Conservation (phyloP, 2,329 filamentous ascomycete genomes). For the Stagonosporopsis rhizophila region DNA sequence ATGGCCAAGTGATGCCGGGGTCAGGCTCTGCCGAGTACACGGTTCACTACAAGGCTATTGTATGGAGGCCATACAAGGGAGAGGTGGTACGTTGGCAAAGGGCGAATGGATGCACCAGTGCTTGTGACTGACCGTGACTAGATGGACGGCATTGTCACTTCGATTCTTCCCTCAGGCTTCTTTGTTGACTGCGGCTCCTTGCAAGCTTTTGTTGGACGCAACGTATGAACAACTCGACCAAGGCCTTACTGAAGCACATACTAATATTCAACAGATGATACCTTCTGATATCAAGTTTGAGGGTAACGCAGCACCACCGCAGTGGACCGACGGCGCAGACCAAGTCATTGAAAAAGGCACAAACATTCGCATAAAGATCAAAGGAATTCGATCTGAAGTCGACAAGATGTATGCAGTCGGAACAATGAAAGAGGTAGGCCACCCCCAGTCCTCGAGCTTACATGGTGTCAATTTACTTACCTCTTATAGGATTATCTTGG, state of each 20-base stretch:
- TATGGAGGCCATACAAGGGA: constrained; percentile 97
- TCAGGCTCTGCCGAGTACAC: constrained; percentile 94
- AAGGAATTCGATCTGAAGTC: constrained; percentile 91
- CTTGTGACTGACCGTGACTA: constrained; percentile 51
- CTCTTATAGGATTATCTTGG: constrained; percentile 50
- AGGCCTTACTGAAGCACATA: not conserved
- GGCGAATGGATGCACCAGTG: not conserved
- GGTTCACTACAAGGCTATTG: constrained; percentile 91
- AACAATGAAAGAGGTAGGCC: constrained; percentile 80
- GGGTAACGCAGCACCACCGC: constrained; percentile 92
- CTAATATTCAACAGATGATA: constrained; percentile 70
- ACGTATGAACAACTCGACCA: constrained; percentile 64
- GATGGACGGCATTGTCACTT: constrained; percentile 93
- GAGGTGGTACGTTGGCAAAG: constrained; percentile 76
- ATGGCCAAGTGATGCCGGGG: constrained; percentile 89
- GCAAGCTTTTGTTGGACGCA: constrained; percentile 79
- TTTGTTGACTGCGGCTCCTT: constrained; percentile 84
- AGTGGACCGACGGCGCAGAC: constrained; percentile 94
- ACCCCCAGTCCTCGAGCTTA: not conserved
- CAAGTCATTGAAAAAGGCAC: constrained; percentile 93
- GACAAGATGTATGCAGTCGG: constrained; percentile 96
- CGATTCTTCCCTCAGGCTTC: constrained; percentile 90
- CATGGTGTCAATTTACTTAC: constrained; percentile 21
- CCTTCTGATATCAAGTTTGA: constrained; percentile 93
- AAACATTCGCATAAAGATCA: constrained; percentile 91